Evolutionary conservation across 169 alveolate species (phyloP).

Genomic region (Eimeria sp.): DNA sequence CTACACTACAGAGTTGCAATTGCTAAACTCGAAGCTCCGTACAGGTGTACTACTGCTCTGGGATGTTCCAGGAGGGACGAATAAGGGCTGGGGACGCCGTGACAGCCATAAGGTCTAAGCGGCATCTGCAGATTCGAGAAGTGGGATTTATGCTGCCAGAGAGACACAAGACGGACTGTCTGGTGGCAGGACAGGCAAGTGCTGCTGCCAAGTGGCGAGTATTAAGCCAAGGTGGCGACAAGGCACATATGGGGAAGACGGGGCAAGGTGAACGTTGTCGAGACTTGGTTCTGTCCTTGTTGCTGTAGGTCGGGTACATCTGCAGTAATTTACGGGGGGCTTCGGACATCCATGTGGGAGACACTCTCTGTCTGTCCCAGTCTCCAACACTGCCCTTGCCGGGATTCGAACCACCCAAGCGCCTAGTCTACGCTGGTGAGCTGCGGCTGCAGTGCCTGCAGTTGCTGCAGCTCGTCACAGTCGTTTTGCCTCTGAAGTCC

Average conservation of each 20-base stretch:
- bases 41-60: background rate
- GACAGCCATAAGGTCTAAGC: conserved; percentile 43
- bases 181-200: conserved; percentile 66
- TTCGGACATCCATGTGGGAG: conserved; percentile 65
- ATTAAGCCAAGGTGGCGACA: background rate
- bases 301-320: conserved; percentile 70
- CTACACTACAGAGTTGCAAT: background rate
- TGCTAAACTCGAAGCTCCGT: background rate
- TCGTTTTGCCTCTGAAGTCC: background rate
- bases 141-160: conserved; percentile 65
- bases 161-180: conserved; percentile 41
- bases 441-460: background rate
- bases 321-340: conserved; percentile 60
- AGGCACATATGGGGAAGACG: background rate
- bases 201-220: background rate
- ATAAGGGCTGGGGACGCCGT: conserved; percentile 67
- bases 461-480: background rate
- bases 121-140: conserved; percentile 30
- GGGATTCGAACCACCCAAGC: conserved; percentile 77
- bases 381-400: conserved; percentile 60
- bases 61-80: conserved; percentile 34
- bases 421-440: conserved; percentile 78
- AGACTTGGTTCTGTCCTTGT: conserved; percentile 15
- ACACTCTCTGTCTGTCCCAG: conserved; percentile 66
- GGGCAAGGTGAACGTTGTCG: conserved; percentile 14